Evolutionary conservation across 352 stramenopile genomes (phyloP).

Genomic region (Pelagophyceae sp.): DNA sequence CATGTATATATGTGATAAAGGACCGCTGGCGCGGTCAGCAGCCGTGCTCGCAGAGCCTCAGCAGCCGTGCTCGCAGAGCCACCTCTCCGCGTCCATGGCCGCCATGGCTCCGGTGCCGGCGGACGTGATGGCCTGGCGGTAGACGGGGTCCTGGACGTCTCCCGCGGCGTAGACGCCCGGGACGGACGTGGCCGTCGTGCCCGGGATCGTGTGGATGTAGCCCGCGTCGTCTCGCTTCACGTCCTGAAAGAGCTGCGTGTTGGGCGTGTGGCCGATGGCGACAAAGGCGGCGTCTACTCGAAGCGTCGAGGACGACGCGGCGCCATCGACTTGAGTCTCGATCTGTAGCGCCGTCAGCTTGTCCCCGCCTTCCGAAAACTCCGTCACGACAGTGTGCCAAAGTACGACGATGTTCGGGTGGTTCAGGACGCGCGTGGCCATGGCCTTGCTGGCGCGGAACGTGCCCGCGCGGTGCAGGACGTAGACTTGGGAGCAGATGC

Average conservation of each 20-base stretch:
- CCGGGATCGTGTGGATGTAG: constrained; percentile 25
- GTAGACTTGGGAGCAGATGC: neutral
- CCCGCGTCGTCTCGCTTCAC: constrained; percentile 25
- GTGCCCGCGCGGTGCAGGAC: constrained; percentile 23
- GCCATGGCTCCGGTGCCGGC: constrained; percentile 39
- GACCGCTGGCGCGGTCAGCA: too few relatives aligned
- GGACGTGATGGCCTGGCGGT: constrained; percentile 39
- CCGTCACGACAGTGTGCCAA: constrained; percentile 31
- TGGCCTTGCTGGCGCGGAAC: constrained; percentile 35
- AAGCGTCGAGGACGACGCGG: neutral
- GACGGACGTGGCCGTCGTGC: constrained; percentile 35
- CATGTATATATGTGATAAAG: too few relatives aligned
- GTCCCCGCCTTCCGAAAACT: constrained; percentile 3
- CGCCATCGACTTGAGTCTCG: neutral
- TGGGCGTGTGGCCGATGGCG: constrained; percentile 40
- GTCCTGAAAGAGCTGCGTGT: constrained; percentile 32
- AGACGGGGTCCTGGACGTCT: constrained; percentile 38
- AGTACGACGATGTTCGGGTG: constrained; percentile 33
- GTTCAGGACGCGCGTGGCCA: constrained; percentile 33
- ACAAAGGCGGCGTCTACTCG: constrained; percentile 45
- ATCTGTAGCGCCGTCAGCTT: constrained; percentile 26
- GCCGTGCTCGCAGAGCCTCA: too few relatives aligned
- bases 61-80: constrained; percentile 27
- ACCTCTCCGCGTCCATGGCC: constrained; percentile 43
- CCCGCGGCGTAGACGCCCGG: constrained; percentile 39